These are phyloP conservation scores for Cladosporium sp. DNA, from an alignment of 2,329 filamentous ascomycete species.

Conservation along the genomic window DNA sequence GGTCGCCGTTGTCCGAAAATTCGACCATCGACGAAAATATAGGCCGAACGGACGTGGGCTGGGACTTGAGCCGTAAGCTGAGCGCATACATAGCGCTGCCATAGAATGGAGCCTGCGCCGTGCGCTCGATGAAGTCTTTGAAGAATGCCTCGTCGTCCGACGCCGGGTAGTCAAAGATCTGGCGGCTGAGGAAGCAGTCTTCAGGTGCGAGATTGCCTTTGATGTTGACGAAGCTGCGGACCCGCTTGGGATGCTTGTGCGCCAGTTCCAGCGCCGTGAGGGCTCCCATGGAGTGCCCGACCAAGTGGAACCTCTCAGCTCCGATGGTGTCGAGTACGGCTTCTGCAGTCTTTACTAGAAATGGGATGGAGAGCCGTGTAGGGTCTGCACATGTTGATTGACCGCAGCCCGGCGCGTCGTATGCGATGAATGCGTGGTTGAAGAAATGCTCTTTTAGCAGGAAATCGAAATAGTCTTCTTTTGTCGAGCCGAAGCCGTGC, in stretches of 20 bases:
- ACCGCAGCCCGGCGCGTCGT: background rate
- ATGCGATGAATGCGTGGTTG: background rate
- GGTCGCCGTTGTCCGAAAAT: background rate
- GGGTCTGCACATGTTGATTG: background rate
- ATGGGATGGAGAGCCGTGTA: background rate
- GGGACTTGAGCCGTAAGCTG: too few species aligned
- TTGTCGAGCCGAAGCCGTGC: background rate
- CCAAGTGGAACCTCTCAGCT: background rate
- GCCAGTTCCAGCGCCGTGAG: background rate
- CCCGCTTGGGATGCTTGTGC: background rate
- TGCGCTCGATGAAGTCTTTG: background rate
- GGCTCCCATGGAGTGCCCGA: background rate
- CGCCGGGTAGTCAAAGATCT: background rate
- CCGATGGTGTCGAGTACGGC: background rate
- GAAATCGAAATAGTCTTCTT: background rate
- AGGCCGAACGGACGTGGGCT: background rate
- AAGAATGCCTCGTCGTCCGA: background rate
- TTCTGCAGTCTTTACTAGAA: background rate
- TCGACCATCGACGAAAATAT: background rate
- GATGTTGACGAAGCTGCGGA: background rate
- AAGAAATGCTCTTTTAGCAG: background rate
- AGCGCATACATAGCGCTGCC: background rate
- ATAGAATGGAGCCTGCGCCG: background rate
- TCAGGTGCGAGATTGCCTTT: background rate
- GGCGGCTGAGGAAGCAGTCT: background rate